These are phyloP conservation scores for Pestalotiopsis sp. DNA, from an alignment of 2,329 filamentous ascomycete species.

Conservation along the genomic window DNA sequence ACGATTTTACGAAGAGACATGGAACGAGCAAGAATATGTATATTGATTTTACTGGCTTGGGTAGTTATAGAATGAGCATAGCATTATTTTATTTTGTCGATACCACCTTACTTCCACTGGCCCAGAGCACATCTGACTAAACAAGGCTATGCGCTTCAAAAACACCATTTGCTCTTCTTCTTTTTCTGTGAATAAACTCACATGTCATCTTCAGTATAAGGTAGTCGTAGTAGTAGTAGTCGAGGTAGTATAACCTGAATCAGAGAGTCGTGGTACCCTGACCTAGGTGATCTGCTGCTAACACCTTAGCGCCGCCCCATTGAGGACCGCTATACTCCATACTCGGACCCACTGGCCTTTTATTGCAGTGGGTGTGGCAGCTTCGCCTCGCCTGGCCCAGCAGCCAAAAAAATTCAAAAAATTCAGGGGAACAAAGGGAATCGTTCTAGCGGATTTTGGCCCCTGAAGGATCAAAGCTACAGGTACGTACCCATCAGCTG, in stretches of 20 bases:
- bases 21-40: neutral
- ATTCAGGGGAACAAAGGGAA: neutral
- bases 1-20: neutral
- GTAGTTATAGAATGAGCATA: neutral
- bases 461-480: neutral
- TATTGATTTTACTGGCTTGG: neutral
- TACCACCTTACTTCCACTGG: neutral
- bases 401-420: neutral
- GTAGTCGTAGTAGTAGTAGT: too few species aligned
- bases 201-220: neutral
- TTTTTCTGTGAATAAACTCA: neutral
- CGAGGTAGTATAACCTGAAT: neutral
- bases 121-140: too few species aligned
- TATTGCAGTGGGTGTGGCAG: neutral
- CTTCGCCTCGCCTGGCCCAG: neutral
- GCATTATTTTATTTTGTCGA: neutral
- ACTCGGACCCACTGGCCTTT: neutral
- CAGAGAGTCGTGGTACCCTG: neutral
- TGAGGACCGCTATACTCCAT: neutral
- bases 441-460: neutral
- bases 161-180: neutral
- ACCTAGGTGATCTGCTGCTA: neutral
- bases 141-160: too few species aligned
- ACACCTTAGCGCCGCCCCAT: neutral
- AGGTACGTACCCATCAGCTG: conserved; percentile 8